These are phyloP conservation scores for Hypoxylon sp. DNA, from an alignment of 2,329 filamentous ascomycete species.

Conservation along the genomic window DNA sequence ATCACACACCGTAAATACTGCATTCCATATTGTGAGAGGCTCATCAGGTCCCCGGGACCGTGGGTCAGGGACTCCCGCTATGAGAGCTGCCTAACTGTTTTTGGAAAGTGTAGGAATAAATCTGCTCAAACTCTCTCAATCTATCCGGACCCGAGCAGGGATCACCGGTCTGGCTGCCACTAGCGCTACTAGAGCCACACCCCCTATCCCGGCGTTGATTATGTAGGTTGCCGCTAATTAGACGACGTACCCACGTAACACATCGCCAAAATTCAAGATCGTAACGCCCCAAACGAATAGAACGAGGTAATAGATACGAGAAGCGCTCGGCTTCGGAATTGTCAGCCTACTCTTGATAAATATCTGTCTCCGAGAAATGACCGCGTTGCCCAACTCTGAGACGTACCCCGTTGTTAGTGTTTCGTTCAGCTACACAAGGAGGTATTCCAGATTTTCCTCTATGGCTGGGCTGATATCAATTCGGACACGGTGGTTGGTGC, in stretches of 20 bases:
- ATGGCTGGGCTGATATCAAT: constrained; percentile 1
- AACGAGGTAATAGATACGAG: background rate
- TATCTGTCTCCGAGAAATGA: background rate
- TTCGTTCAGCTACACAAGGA: background rate
- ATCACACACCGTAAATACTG: constrained; percentile 20
- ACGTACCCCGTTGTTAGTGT: background rate
- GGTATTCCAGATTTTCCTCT: background rate
- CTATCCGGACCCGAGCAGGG: constrained; percentile 20
- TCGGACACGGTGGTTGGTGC: background rate
- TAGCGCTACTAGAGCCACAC: constrained; percentile 24
- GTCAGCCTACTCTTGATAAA: background rate
- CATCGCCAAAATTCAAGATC: background rate
- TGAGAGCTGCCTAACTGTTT: constrained; percentile 27
- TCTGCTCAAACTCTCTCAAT: constrained; percentile 44
- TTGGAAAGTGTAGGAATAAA: constrained; percentile 38
- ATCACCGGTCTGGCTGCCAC: constrained; percentile 18
- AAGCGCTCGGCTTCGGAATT: background rate
- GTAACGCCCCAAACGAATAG: background rate
- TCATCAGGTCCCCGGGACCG: constrained; percentile 24
- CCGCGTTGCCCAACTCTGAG: background rate
- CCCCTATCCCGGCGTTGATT: constrained; percentile 2
- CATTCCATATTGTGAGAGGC: constrained; percentile 28
- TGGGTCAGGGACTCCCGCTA: constrained; percentile 20
- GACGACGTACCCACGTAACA: background rate
- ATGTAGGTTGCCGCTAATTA: constrained; percentile 13